phyloP scores from a whole-genome alignment of 257 asterid genomes.

The Salvia miltiorrhiza region DNA sequence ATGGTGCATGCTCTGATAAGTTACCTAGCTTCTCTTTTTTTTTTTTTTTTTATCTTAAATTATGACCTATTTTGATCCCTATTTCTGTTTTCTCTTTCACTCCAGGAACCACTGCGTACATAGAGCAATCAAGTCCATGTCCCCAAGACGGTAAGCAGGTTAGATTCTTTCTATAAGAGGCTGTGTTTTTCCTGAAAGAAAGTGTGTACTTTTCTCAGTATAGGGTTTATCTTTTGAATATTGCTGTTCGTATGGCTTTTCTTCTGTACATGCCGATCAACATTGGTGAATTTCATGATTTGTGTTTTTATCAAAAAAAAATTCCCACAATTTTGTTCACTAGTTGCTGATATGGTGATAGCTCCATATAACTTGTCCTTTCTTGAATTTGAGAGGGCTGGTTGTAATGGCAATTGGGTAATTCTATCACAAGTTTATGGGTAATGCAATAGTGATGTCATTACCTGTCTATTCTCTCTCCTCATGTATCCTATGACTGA shows the following conservation, averaged over 20 bases:
- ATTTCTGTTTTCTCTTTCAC: conserved; percentile 12
- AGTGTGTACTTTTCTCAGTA: not conserved
- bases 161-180: conserved; percentile 28
- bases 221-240: not conserved
- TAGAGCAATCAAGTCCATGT: conserved; percentile 80
- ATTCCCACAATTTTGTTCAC: not conserved
- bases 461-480: not conserved
- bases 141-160: conserved; percentile 98
- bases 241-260: not conserved
- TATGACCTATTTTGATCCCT: conserved; percentile 14
- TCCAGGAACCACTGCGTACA: conserved; percentile 81
- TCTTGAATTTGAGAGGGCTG: not conserved
- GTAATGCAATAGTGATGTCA: not conserved
- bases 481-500: too few relatives aligned
- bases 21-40: not conserved
- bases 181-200: conserved; percentile 2
- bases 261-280: conserved; percentile 5
- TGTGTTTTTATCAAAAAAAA: not conserved
- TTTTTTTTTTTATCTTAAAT: not conserved
- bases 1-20: not conserved
- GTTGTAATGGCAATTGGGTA: not conserved
- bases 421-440: not conserved
- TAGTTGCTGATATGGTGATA: not conserved
- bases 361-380: not conserved
- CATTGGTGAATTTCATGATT: not conserved